These are phyloP conservation scores for Chlorencoelia australis DNA, from an alignment of 2,329 filamentous ascomycete genomes.

Conservation along the genomic window DNA sequence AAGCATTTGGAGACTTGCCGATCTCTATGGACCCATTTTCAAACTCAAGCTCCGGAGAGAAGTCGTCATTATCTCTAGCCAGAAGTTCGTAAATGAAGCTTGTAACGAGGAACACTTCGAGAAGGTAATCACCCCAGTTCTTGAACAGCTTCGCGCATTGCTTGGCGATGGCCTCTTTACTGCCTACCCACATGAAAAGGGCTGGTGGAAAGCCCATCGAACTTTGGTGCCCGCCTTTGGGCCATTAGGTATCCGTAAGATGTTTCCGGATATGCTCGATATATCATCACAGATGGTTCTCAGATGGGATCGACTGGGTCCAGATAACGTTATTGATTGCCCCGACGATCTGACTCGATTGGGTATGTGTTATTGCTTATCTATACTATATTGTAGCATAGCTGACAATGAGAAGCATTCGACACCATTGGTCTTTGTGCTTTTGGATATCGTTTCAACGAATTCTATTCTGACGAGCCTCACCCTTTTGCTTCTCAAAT, in stretches of 20 bases:
- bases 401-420: neutral
- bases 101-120: constrained; percentile 55
- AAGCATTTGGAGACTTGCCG: constrained; percentile 46
- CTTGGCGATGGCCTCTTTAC: constrained; percentile 60
- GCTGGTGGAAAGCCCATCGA: constrained; percentile 59
- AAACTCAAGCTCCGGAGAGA: constrained; percentile 42
- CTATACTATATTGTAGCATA: constrained; percentile 39
- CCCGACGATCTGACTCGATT: constrained; percentile 65
- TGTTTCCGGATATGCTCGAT: constrained; percentile 63
- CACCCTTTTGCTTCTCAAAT: constrained; percentile 64
- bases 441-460: constrained; percentile 71
- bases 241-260: constrained; percentile 53
- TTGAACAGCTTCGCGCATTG: constrained; percentile 48
- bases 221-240: constrained; percentile 61
- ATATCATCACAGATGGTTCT: constrained; percentile 54
- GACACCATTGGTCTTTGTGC: constrained; percentile 38
- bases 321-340: constrained; percentile 44
- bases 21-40: constrained; percentile 56
- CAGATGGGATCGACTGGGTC: constrained; percentile 58
- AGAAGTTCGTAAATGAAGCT: constrained; percentile 49
- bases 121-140: constrained; percentile 42
- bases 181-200: constrained; percentile 39
- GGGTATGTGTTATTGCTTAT: constrained; percentile 49
- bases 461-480: constrained; percentile 57
- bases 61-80: constrained; percentile 41